Percentiles rank a stretch among this genome's conserved stretches.
Conservation (phyloP, 2,329 filamentous ascomycete genomes). For the Pseudodiploospora longispora region DNA sequence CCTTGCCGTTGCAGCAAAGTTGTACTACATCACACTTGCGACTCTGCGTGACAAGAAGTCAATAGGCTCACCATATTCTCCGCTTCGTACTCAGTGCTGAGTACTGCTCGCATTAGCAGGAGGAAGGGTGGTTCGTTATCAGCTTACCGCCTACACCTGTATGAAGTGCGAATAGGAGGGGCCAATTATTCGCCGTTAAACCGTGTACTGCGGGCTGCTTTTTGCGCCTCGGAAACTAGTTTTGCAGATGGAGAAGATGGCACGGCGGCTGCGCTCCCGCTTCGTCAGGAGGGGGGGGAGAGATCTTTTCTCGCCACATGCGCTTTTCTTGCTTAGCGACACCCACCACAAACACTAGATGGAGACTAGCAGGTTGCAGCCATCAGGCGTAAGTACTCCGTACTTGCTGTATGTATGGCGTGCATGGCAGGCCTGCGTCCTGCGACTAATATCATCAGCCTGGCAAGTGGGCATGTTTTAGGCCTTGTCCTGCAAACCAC, state of each 20-base stretch:
- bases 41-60: too few species aligned
- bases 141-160: too few species aligned
- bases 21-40: too few species aligned
- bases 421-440: constrained; percentile 15
- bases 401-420: constrained; percentile 12
- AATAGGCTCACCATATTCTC: too few species aligned
- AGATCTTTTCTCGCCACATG: constrained; percentile 3
- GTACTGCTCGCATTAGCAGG: too few species aligned
- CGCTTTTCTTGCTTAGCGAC: too few species aligned
- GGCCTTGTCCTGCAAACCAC: constrained; percentile 5
- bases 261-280: constrained; percentile 1
- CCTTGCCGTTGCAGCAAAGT: too few species aligned
- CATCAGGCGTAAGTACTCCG: not conserved
- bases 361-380: not conserved
- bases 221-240: constrained; percentile 10
- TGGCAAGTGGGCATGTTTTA: not conserved
- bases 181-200: too few species aligned
- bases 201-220: constrained; percentile 9
- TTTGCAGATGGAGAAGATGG: not conserved
- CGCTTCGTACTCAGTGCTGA: too few species aligned
- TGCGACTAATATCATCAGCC: constrained; percentile 10
- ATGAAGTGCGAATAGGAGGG: too few species aligned
- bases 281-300: not conserved
- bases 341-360: too few species aligned
- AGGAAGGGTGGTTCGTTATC: too few species aligned